Conservation (phyloP, 108 stramenopile genomes). For the Skeletonema tropicum region DNA sequence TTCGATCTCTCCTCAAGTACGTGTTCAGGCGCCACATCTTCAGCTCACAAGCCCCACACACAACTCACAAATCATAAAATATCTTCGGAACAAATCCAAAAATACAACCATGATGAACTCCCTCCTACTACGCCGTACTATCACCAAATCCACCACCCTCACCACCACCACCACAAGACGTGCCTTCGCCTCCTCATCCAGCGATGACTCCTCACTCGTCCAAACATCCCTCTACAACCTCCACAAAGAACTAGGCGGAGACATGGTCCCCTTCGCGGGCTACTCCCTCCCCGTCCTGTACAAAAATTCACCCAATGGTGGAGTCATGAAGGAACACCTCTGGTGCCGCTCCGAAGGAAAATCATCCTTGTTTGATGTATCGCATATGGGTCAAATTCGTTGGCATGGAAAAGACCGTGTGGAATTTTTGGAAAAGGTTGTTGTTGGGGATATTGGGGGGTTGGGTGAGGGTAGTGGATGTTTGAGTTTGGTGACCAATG, state of each 20-base stretch:
- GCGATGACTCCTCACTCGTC: conserved; percentile 39
- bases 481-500: conserved; percentile 92
- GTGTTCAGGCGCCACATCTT: background rate
- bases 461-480: conserved; percentile 73
- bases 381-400: conserved; percentile 99
- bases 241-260: conserved; percentile 92
- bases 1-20: background rate
- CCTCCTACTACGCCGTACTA: background rate
- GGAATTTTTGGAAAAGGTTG: conserved; percentile 87
- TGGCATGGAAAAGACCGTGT: conserved; percentile 95
- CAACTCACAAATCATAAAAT: too few relatives aligned
- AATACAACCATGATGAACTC: conserved; percentile 7
- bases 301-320: conserved; percentile 83
- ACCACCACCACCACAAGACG: background rate
- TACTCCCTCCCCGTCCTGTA: conserved; percentile 98
- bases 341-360: conserved; percentile 88
- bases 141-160: background rate
- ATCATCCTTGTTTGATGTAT: conserved; percentile 95
- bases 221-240: conserved; percentile 91
- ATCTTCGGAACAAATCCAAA: background rate
- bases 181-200: conserved; percentile 5
- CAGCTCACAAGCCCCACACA: too few relatives aligned
- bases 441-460: conserved; percentile 92
- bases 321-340: conserved; percentile 95
- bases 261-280: conserved; percentile 99